A percentile compares a stretch with the other conserved stretches of the same genome.
phyloP scores from a whole-genome alignment of 345 rosid genomes.

The Eucalyptus polyanthemos region DNA sequence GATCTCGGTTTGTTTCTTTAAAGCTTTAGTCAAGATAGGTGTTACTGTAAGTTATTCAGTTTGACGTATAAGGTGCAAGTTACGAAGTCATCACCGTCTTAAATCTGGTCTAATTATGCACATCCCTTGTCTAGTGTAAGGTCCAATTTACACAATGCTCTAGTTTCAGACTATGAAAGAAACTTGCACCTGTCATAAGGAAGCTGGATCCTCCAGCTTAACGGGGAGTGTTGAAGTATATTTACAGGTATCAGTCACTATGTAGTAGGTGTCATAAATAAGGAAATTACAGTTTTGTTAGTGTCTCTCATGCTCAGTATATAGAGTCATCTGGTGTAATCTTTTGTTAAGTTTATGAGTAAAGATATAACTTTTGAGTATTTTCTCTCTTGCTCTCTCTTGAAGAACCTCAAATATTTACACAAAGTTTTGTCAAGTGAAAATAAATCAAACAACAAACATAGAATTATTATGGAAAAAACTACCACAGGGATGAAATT shows the following conservation, averaged over 20 bases:
- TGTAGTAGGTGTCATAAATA: neutral
- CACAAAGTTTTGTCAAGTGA: neutral
- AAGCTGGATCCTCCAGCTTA: neutral
- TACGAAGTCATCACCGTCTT: neutral
- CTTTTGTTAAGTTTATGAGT: neutral
- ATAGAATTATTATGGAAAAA: neutral
- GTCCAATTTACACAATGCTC: neutral
- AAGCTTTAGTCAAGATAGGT: neutral
- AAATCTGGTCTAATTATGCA: neutral
- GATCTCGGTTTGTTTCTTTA: neutral
- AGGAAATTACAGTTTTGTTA: neutral
- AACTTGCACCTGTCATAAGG: neutral
- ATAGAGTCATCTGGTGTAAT: neutral
- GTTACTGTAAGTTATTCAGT: neutral
- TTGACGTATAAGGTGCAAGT: neutral
- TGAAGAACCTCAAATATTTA: neutral
- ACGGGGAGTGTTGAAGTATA: neutral
- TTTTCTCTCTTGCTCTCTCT: neutral
- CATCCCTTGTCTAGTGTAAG: neutral
- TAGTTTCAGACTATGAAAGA: neutral
- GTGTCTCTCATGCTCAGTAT: neutral
- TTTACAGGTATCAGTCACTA: neutral
- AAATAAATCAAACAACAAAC: neutral
- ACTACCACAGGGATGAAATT: neutral
- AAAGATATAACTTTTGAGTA: neutral